phyloP scores from a whole-genome alignment of 768 basidiomycete genomes.

The Leccinum truebloodii region DNA sequence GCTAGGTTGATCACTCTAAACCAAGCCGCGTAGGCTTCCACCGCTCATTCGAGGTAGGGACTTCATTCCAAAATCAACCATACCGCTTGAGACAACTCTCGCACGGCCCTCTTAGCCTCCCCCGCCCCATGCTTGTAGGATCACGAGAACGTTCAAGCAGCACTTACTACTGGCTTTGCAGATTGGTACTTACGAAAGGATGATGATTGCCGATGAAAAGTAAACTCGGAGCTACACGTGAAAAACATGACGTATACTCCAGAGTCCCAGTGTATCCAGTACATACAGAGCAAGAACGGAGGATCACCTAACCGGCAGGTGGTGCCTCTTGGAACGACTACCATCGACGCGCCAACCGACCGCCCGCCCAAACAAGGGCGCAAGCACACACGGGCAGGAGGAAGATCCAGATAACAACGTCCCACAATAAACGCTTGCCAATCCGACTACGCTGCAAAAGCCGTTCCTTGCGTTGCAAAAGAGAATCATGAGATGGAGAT shows the following conservation, averaged over 20 bases:
- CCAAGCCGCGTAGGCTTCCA: too few relatives aligned
- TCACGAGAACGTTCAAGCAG: background rate
- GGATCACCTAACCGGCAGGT: constrained; percentile 12
- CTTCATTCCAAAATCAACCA: too few relatives aligned
- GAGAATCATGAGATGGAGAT: constrained; percentile 54
- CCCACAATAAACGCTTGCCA: constrained; percentile 76
- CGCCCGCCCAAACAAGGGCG: constrained; percentile 57
- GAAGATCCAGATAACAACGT: constrained; percentile 78
- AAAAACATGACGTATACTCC: background rate
- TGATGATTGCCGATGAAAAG: background rate
- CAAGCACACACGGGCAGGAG: constrained; percentile 60
- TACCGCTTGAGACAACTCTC: too few relatives aligned
- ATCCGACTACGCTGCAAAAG: constrained; percentile 76
- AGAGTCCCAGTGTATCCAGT: constrained; percentile 4
- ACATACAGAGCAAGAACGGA: background rate
- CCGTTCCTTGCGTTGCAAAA: constrained; percentile 84
- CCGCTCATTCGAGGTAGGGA: too few relatives aligned
- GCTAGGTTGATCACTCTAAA: too few relatives aligned
- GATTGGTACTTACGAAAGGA: background rate
- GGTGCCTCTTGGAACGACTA: constrained; percentile 27
- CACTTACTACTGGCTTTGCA: background rate
- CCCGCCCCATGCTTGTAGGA: too few relatives aligned
- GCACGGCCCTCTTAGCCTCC: too few relatives aligned
- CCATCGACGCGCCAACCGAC: constrained; percentile 55
- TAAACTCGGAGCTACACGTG: constrained; percentile 2